phyloP scores from a whole-genome alignment of 768 basidiomycete genomes.

The Candolleomyces aberdarensis region DNA sequence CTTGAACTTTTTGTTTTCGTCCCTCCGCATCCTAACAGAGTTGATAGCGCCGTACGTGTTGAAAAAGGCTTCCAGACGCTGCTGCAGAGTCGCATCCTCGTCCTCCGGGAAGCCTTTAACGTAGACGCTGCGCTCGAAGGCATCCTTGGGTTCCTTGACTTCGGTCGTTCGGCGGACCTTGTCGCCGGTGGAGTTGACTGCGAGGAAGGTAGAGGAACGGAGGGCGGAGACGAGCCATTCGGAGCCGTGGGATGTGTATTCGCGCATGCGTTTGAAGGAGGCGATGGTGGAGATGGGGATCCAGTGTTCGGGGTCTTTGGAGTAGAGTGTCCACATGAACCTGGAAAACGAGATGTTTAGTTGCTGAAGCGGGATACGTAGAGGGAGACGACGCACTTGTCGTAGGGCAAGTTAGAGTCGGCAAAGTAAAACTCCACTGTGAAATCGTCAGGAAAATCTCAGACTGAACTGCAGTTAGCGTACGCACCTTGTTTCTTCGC shows the following conservation, averaged over 20 bases:
- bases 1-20: constrained; percentile 85
- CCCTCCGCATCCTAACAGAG: constrained; percentile 86
- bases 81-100: constrained; percentile 61
- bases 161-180: constrained; percentile 76
- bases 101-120: constrained; percentile 83
- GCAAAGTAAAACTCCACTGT: constrained; percentile 96
- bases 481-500: constrained; percentile 6
- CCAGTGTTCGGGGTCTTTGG: constrained; percentile 83
- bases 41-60: constrained; percentile 71
- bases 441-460: not conserved
- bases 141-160: constrained; percentile 71
- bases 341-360: constrained; percentile 31
- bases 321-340: constrained; percentile 94
- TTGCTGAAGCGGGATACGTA: not conserved
- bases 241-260: constrained; percentile 55
- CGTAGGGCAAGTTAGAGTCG: constrained; percentile 92
- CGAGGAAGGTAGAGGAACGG: constrained; percentile 50
- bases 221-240: constrained; percentile 75
- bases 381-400: constrained; percentile 51
- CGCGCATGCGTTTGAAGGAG: constrained; percentile 95
- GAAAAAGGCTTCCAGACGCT: constrained; percentile 78
- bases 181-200: constrained; percentile 68
- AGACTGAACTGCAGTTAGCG: too few species aligned
- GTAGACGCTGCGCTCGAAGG: constrained; percentile 84
- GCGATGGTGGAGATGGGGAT: constrained; percentile 81